Percentiles rank a stretch among this genome's conserved stretches.
Evolutionary conservation across 768 basidiomycete species (phyloP).

Genomic region (Dacryopinax primogenitus): DNA sequence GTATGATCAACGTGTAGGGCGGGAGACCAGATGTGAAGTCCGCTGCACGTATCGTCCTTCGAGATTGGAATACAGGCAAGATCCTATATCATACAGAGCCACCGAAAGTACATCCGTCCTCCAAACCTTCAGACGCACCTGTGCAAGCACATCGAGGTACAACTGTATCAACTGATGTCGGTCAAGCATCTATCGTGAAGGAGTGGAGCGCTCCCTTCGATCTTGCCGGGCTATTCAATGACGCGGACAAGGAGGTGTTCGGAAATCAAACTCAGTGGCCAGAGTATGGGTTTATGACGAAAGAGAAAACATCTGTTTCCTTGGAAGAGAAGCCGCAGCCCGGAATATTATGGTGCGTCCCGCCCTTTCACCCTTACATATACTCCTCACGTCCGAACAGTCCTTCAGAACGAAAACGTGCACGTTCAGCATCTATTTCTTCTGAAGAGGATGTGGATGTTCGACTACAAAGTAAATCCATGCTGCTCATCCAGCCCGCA

Average conservation of each 20-base stretch:
- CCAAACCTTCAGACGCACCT: conserved; percentile 37
- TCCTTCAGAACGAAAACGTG: not conserved
- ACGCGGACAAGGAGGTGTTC: conserved; percentile 71
- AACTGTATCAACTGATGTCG: conserved; percentile 35
- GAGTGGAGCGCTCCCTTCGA: conserved; percentile 68
- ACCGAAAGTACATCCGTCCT: conserved; percentile 64
- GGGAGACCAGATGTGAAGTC: conserved; percentile 80
- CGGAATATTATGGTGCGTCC: no score
- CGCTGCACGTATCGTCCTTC: conserved; percentile 67
- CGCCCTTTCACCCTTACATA: no score
- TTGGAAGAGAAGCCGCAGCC: no score
- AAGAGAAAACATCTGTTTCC: not conserved
- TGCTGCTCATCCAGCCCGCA: conserved; percentile 28
- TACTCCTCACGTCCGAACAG: no score
- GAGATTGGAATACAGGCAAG: conserved; percentile 94
- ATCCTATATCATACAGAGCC: conserved; percentile 80
- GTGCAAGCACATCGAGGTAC: conserved; percentile 3
- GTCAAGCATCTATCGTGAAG: conserved; percentile 64
- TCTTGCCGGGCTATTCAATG: conserved; percentile 65
- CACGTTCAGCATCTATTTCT: not conserved
- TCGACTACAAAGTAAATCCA: conserved; percentile 21
- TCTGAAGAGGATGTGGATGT: conserved; percentile 8
- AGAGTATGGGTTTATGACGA: no score
- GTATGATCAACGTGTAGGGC: conserved; percentile 37
- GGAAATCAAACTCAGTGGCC: conserved; percentile 37